Conservation (phyloP, 225 moss, liverwort and hornwort genomes). For the Marchantia paleacea region DNA sequence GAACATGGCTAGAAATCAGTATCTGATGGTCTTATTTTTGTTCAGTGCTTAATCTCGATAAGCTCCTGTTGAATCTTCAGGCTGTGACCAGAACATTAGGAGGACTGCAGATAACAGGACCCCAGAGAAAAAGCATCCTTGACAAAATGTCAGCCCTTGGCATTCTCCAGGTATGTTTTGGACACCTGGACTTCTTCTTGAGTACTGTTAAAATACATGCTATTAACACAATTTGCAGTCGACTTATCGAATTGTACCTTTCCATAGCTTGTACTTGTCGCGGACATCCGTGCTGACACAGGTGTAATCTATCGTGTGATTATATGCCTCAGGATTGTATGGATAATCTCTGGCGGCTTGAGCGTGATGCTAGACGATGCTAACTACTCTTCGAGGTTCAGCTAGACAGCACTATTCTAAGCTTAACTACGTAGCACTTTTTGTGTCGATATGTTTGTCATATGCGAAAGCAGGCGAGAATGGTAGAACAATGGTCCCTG, state of each 20-base stretch:
- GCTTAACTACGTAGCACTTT: no score
- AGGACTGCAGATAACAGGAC: conserved; percentile 56
- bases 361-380: background rate
- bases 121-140: conserved; percentile 55
- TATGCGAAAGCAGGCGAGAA: no score
- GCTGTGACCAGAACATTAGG: conserved; percentile 64
- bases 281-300: background rate
- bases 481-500: no score
- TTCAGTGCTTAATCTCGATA: background rate
- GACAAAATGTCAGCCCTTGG: conserved; percentile 88
- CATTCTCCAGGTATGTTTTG: conserved; percentile 65
- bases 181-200: background rate
- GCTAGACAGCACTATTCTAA: no score
- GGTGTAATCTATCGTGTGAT: background rate
- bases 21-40: background rate
- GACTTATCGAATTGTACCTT: background rate
- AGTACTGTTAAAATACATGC: background rate
- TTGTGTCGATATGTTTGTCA: no score
- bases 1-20: background rate
- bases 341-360: background rate
- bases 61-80: conserved; percentile 32
- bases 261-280: background rate
- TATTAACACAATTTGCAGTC: background rate
- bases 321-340: background rate
- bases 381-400: no score